Evolutionary conservation across 495 filamentous ascomycete genomes (phyloP), one percentile per base, ranked within the genome.

Genomic region (Neurospora intermedia): DNA sequence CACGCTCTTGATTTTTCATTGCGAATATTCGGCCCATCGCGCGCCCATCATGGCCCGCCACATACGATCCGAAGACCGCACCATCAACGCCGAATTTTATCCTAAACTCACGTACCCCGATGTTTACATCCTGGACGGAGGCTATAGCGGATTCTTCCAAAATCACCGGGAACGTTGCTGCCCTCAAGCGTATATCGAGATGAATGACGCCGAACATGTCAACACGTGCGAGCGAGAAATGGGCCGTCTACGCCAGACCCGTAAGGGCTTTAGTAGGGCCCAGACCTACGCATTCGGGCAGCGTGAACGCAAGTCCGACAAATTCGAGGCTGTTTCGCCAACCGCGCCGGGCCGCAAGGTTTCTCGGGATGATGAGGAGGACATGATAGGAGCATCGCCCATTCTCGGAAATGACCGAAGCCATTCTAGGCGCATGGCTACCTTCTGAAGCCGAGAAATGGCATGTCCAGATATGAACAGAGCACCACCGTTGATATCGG

Each of bases 11-110:
- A 90, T 99, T 72, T 91, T 99, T 75, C 96, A 99, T 82, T 99
- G 96, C 86, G 96, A 99, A 79, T 99, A 98, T 80, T 98, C 96
- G 35, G 94, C 93, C 43, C 95, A 97, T 82, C 92, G 96, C 35
- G 96, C 96, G n/a, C 96, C 96, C 38, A 91, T 97, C 76, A 98
- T 98, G 94, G 93, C 93, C 13, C 91, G 91, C 73, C 91, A 93
- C 80, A 89, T 99, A 69, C 94, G 96, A 72, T 87, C 92, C 70
- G 90, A 90, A 76, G 96, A 99, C 83, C 92, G 96, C 31, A 87
- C 88, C 27, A 83, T 88, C 75, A 99, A 99, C 80, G 87, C 88
- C 31, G 91, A 92, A 76, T 85, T 84, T 40, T 99, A 99, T 76
- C 96, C 96, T 13, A 86, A 87, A 40, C 90, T 99, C 39, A 92